These are phyloP conservation scores for Oryza longistaminata DNA, from an alignment of 176 grass and related monocot genomes.

Conservation along the genomic window DNA sequence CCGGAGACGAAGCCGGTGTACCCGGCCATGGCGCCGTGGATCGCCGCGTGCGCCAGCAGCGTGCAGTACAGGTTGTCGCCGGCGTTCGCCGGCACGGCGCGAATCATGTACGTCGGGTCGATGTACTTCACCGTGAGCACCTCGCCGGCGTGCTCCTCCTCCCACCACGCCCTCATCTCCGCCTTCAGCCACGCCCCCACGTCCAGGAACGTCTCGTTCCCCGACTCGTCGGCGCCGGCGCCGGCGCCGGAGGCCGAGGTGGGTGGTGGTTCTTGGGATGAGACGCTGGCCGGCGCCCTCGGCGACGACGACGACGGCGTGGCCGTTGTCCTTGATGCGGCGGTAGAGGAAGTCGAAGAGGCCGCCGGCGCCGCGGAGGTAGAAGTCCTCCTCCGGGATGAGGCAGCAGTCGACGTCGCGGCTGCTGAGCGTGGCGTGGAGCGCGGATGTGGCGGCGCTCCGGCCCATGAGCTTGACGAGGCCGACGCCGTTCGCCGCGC, in stretches of 20 bases:
- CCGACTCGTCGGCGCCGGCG: conserved; percentile 65
- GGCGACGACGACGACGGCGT: conserved; percentile 26
- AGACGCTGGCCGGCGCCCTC: conserved; percentile 85
- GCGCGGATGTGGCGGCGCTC: conserved; percentile 76
- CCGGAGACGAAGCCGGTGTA: conserved; percentile 57
- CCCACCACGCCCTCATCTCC: conserved; percentile 82
- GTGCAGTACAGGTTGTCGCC: conserved; percentile 78
- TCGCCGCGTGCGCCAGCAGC: conserved; percentile 74
- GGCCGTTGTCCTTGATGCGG: too few relatives aligned
- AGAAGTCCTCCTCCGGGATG: too few relatives aligned
- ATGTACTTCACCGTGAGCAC: conserved; percentile 88
- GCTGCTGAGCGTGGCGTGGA: conserved; percentile 62
- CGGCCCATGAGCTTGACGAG: conserved; percentile 96
- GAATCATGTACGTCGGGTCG: too few relatives aligned
- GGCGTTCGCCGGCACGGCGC: conserved; percentile 79
- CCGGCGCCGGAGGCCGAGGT: background rate
- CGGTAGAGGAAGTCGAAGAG: too few relatives aligned
- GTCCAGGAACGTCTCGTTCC: conserved; percentile 69
- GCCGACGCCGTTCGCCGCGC: conserved; percentile 78
- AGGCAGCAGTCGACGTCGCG: too few relatives aligned
- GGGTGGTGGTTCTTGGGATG: conserved; percentile 39
- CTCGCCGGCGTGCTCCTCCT: conserved; percentile 54
- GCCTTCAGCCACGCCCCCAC: conserved; percentile 69
- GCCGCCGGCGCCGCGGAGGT: too few relatives aligned
- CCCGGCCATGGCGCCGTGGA: conserved; percentile 81